A percentile compares a stretch with the other conserved stretches of the same genome.
Conservation (phyloP, 2,329 filamentous ascomycete species). For the Xylariales sp. region DNA sequence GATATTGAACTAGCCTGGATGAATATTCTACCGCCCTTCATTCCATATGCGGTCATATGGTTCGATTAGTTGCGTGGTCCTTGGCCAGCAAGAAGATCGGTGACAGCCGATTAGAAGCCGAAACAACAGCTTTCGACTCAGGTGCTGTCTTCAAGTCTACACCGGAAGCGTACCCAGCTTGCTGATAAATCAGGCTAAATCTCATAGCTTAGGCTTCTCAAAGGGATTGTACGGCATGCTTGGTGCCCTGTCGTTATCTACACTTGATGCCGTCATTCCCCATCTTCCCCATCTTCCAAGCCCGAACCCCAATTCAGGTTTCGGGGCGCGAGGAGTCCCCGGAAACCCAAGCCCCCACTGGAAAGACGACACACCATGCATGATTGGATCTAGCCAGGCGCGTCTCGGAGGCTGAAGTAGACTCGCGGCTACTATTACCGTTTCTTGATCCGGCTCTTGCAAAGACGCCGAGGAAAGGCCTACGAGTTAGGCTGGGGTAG, state of each 20-base stretch:
- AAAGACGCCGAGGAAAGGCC: conserved; percentile 24
- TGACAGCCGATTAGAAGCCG: too few species aligned
- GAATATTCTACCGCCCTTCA: neutral
- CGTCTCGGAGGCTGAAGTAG: conserved; percentile 4
- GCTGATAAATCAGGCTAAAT: too few species aligned
- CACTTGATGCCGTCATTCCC: neutral
- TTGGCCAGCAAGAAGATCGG: too few species aligned
- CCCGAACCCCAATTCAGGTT: neutral
- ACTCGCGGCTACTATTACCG: neutral
- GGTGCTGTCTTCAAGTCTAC: too few species aligned
- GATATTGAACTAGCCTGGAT: neutral
- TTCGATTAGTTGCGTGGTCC: too few species aligned
- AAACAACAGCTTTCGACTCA: too few species aligned
- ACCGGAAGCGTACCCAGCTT: too few species aligned
- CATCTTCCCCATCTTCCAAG: neutral
- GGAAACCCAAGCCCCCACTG: neutral
- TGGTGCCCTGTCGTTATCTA: too few species aligned
- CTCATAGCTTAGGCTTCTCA: too few species aligned
- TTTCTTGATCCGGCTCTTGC: conserved; percentile 10
- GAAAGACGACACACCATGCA: neutral
- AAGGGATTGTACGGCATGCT: too few species aligned
- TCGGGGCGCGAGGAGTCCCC: neutral
- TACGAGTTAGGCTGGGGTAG: conserved; percentile 8
- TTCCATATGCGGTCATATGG: too few species aligned
- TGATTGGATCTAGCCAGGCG: neutral